Evolutionary conservation across 2,329 filamentous ascomycete species (phyloP).

Genomic region (Sporothrix dimorphospora): DNA sequence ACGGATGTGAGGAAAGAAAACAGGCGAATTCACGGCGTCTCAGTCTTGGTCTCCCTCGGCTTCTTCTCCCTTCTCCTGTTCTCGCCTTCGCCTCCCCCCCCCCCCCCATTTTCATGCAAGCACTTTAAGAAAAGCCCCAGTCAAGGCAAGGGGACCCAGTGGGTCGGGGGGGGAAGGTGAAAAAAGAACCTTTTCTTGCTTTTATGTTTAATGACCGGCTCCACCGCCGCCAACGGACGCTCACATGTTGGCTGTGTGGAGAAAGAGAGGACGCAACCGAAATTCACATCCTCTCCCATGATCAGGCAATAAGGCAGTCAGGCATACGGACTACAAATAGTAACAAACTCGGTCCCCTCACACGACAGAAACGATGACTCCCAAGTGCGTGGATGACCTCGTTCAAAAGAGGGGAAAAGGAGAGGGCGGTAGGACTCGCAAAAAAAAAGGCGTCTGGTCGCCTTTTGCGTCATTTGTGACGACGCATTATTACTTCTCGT

Average conservation of each 20-base stretch:
- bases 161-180: background rate
- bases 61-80: background rate
- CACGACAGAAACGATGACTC: background rate
- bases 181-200: background rate
- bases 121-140: background rate
- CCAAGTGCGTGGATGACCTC: background rate
- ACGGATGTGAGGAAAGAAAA: background rate
- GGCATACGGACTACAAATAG: background rate
- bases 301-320: conserved; percentile 10
- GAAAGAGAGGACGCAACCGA: background rate
- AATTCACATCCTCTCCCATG: background rate
- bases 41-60: background rate
- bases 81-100: background rate
- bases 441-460: background rate
- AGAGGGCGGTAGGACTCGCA: background rate
- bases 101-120: conserved; percentile 1
- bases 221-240: background rate
- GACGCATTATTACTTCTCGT: background rate
- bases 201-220: background rate
- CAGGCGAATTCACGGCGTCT: background rate
- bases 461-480: background rate
- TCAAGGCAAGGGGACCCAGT: background rate
- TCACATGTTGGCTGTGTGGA: background rate
- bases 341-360: background rate
- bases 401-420: background rate